These are phyloP conservation scores for Calonectria pseudoturangicola DNA, from an alignment of 2,329 filamentous ascomycete species.

Conservation along the genomic window DNA sequence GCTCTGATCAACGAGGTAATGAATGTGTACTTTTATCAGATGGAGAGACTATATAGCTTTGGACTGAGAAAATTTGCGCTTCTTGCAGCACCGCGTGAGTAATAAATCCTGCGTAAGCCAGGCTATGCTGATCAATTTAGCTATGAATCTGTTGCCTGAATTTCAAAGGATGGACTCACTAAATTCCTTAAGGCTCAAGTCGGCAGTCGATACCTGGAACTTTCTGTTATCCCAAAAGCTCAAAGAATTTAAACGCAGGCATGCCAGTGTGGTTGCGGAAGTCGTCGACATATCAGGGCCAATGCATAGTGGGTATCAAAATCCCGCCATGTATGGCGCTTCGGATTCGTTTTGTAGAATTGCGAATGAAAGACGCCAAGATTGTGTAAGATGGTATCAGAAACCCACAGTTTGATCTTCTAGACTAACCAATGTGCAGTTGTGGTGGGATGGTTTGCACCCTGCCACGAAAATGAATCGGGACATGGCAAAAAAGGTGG, in stretches of 20 bases:
- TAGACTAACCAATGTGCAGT: not conserved
- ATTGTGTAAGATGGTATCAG: not conserved
- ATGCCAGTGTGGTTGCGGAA: not conserved
- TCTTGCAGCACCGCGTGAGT: constrained; percentile 25
- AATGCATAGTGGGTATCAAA: not conserved
- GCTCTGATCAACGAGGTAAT: not conserved
- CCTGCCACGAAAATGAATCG: constrained; percentile 13
- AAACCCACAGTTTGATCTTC: not conserved
- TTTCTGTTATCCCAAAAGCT: not conserved
- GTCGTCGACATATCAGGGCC: constrained; percentile 19
- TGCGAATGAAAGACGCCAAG: not conserved
- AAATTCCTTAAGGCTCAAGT: not conserved
- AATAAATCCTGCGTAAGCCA: not conserved
- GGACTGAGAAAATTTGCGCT: constrained; percentile 11
- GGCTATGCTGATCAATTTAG: not conserved
- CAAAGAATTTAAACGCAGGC: constrained; percentile 14
- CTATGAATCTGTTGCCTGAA: constrained; percentile 21
- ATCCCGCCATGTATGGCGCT: constrained; percentile 13
- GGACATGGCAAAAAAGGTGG: constrained; percentile 17
- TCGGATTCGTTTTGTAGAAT: not conserved
- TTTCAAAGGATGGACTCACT: not conserved
- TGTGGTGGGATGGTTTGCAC: constrained; percentile 32
- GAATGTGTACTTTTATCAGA: constrained; percentile 15
- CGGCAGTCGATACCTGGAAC: constrained; percentile 20
- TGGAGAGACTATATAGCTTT: constrained; percentile 19